Evolutionary conservation across 495 filamentous ascomycete species (phyloP), one percentile per base, ranked within the genome.

Genomic region (Trichoderma asperelloides): DNA sequence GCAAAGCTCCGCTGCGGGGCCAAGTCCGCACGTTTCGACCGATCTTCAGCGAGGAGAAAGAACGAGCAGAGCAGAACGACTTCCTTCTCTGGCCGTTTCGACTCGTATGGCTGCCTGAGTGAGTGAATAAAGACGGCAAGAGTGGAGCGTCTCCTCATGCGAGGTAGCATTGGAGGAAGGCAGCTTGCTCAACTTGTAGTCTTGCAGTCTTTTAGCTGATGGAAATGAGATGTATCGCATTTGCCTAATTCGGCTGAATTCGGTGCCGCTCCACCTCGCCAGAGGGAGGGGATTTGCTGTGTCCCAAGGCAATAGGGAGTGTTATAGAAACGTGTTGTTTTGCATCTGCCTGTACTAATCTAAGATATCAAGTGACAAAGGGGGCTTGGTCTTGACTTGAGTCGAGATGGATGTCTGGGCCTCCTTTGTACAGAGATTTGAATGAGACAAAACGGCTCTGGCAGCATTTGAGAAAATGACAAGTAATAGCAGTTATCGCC

Each of bases 91-190:
- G 18, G 5, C 11, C 27, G 11, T 55, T 25, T n/a, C 8, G 21
- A 11, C 49, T 55, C 49, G 41, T 45, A 15, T 47, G 47, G 47
- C 47, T 51, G 47, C 18, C 47, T 51, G n/a, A 45, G 28, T 43
- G 64, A 65, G 64, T 49, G 41, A 66, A 33, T 55, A 55, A 51
- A 65, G 64, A 15, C 27, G 51, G 45, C 51, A 28, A 18, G 41
- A 51, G 41, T 65, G 64, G 43, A 41, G 18, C 33, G 13, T 33
- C 49, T 62, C 23, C 21, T 25, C 55, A 16, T n/a, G 15, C 55
- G 27, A 21, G 55, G 55, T 60, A 60, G 55, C 27, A 60, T 60
- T 18, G 33, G 33, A 9, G 27, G 25, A 60, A 60, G 27, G 30
- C 8, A 21, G 11, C 15, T 27, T 60, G 47, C 47, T 51, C 18